Conservation (phyloP, 805 yeast genomes). For the Kuraishia borneana region DNA sequence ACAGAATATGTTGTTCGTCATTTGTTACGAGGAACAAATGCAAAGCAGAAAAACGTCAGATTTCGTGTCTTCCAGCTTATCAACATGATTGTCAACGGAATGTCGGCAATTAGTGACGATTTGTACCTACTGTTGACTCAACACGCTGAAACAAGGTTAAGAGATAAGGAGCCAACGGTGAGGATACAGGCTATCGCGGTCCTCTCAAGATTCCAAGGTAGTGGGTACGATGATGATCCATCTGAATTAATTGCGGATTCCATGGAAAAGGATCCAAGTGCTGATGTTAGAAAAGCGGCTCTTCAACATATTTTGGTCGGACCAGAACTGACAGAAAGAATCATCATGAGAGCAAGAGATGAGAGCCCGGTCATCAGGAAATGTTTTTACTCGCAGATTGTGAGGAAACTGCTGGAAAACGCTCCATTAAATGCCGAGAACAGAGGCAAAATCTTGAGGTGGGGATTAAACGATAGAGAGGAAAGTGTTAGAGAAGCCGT, state of each 20-base stretch:
- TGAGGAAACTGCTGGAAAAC: slow-evolving; percentile 59
- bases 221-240: slow-evolving; percentile 23
- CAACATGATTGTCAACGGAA: slow-evolving; percentile 57
- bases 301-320: slow-evolving; percentile 56
- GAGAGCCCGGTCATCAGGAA: slow-evolving; percentile 61
- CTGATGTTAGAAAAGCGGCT: slow-evolving; percentile 86
- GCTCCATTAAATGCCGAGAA: slow-evolving; percentile 34
- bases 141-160: slow-evolving; percentile 50
- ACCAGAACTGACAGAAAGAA: slow-evolving; percentile 36
- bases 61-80: slow-evolving; percentile 70
- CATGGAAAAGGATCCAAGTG: slow-evolving; percentile 66
- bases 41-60: slow-evolving; percentile 67
- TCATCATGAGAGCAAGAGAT: slow-evolving; percentile 80
- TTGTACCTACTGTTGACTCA: slow-evolving; percentile 52
- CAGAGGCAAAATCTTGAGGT: slow-evolving; percentile 57
- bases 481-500: slow-evolving; percentile 64
- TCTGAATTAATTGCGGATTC: slow-evolving; percentile 30
- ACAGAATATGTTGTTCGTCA: slow-evolving; percentile 53
- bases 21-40: slow-evolving; percentile 66
- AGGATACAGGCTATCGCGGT: slow-evolving; percentile 81
- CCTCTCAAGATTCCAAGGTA: slow-evolving; percentile 63
- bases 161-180: slow-evolving; percentile 67
- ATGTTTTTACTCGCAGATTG: slow-evolving; percentile 53
- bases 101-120: slow-evolving; percentile 68
- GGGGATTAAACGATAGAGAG: slow-evolving; percentile 90